phyloP scores from a whole-genome alignment of 2,329 filamentous ascomycete genomes.

The Clathrospora elynae region DNA sequence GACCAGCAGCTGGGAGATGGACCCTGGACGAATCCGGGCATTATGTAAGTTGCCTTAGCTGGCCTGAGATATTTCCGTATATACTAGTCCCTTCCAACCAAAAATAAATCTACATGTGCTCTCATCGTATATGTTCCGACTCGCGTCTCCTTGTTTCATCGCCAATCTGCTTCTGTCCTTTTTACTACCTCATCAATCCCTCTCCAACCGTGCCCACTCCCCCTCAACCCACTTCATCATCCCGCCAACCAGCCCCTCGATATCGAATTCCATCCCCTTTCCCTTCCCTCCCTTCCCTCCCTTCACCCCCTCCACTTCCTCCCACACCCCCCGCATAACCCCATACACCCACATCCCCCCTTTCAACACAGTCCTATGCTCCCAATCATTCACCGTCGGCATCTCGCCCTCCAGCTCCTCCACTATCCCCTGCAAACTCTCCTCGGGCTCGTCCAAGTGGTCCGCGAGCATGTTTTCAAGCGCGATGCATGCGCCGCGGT shows the following conservation, averaged over 20 bases:
- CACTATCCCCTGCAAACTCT: background rate
- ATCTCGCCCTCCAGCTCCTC: conserved; percentile 4
- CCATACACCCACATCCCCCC: conserved; percentile 10
- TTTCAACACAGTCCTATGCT: conserved; percentile 7
- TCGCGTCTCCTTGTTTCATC: too few relatives aligned
- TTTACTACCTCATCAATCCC: background rate
- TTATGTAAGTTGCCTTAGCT: too few relatives aligned
- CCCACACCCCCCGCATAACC: conserved; percentile 4
- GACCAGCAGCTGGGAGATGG: too few relatives aligned
- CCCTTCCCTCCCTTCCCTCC: background rate
- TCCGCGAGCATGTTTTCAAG: conserved; percentile 11
- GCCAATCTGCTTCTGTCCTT: background rate
- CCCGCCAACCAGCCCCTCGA: background rate
- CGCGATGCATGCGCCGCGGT: conserved; percentile 7
- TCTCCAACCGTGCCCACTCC: conserved; percentile 5
- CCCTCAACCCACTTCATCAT: conserved; percentile 6
- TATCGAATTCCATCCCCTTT: background rate
- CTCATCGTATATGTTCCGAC: too few relatives aligned
- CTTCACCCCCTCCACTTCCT: background rate
- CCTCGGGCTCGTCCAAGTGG: background rate
- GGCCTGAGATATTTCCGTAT: too few relatives aligned
- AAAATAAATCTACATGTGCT: too few relatives aligned
- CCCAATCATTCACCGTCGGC: conserved; percentile 9
- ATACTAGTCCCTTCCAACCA: too few relatives aligned
- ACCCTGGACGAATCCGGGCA: too few relatives aligned